A percentile compares a stretch with the other conserved stretches of the same genome.
Conservation (phyloP, 257 asterid species). For the Solanum tarapatanum region DNA sequence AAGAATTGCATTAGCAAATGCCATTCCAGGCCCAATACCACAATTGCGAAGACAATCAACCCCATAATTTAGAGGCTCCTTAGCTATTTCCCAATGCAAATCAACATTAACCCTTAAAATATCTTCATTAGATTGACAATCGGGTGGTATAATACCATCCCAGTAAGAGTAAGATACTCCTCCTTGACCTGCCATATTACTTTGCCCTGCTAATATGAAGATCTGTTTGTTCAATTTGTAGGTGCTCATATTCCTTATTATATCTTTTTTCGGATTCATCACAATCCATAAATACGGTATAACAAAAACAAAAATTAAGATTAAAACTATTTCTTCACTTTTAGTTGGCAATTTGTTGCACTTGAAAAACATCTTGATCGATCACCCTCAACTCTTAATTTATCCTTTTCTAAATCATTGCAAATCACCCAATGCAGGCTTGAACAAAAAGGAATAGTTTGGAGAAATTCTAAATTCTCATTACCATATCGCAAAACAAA, state of each 20-base stretch:
- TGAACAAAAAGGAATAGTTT: background rate
- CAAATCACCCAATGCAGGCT: background rate
- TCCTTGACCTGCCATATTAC: constrained; percentile 21
- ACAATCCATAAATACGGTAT: background rate
- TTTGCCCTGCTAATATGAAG: constrained; percentile 19
- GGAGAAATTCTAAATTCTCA: background rate
- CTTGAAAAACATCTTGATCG: background rate
- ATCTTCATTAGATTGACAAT: background rate
- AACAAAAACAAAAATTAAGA: background rate
- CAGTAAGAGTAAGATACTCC: background rate
- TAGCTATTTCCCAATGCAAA: constrained; percentile 6
- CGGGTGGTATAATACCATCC: constrained; percentile 1
- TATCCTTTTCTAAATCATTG: background rate
- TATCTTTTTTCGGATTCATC: background rate
- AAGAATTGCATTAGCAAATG: constrained; percentile 15
- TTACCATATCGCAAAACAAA: background rate
- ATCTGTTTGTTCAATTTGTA: background rate
- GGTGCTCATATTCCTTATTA: background rate
- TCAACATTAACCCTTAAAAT: constrained; percentile 2
- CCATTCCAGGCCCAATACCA: constrained; percentile 29
- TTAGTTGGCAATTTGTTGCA: background rate
- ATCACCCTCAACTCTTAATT: background rate
- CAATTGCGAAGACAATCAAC: constrained; percentile 1
- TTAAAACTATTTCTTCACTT: background rate
- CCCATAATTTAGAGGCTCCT: constrained; percentile 16